Evolutionary conservation across 148 eudicot species (phyloP), one percentile per base, ranked within the genome.

Genomic region (Pharnaceum exiguum): DNA sequence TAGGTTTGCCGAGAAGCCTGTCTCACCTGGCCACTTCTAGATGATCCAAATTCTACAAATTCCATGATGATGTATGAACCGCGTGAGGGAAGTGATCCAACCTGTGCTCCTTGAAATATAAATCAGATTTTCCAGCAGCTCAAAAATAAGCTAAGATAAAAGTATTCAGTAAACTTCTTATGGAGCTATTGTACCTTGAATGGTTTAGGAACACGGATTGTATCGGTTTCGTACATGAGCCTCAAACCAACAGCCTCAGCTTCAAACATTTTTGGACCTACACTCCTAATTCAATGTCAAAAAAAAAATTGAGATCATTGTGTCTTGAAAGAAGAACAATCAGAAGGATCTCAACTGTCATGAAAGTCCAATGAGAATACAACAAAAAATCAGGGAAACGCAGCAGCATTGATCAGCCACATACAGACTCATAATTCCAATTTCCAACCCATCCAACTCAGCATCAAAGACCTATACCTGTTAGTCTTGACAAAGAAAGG

Each of bases 31-130:
- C 82, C 69, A 26, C 88, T 74, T 73, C 87, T 73, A 61, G 95
- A 85, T 54, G 75, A 71, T 68, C 99, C 96, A 71, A 89, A 89
- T 67, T 89, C 96, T 30, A 93, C 77, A 35, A 76, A 93, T 72
- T 93, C 99, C 96, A 93, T 88, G 26, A 93, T 93, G 65, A 93
- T 93, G 73, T 66, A 93, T 16, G 99, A 93, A 57, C 99, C 99
- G 36, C 99, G 95, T 35, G 72, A 68, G 31, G 91, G 91, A 17
- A 93, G 65, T 56, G 87, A 46, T 62, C 99, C 99, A 35, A 85
- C 76, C 99, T 93, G 65, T 67, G 71, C 57, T 63, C 48, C 68
- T 65, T 55, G 52, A 55, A 32, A 46, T 28, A 46, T 54, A 55
- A 46, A 46, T 69, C 53, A 58, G 53, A 54, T 40, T 37, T 48